Percentiles rank a stretch among this genome's conserved stretches.
Evolutionary conservation across 2,329 filamentous ascomycete genomes (phyloP).

Genomic region (Fonsecaea nubica): DNA sequence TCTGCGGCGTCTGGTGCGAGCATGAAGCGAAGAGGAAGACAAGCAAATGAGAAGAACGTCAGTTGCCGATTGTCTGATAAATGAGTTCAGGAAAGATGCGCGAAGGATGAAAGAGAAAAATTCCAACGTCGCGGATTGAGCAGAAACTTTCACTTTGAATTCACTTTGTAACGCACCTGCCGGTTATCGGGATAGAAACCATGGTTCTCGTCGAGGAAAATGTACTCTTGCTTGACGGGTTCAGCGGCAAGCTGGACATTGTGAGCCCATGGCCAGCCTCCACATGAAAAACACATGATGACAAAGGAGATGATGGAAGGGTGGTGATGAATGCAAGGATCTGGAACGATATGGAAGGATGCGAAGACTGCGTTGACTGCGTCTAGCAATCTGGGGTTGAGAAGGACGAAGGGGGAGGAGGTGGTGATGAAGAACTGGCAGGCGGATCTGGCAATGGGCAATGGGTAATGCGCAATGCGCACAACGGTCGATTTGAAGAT

Average conservation of each 20-base stretch:
- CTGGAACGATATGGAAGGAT: conserved; percentile 9
- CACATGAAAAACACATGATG: conserved; percentile 40
- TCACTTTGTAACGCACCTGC: conserved; percentile 36
- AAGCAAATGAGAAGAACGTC: conserved; percentile 9
- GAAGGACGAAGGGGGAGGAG: conserved; percentile 10
- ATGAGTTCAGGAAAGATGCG: not conserved
- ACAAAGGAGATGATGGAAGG: conserved; percentile 18
- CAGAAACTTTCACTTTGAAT: not conserved
- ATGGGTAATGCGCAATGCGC: no score
- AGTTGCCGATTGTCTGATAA: not conserved
- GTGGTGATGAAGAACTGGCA: conserved; percentile 1
- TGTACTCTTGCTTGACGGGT: conserved; percentile 38
- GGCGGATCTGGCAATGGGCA: not conserved
- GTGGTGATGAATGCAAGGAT: not conserved
- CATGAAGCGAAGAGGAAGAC: conserved; percentile 15
- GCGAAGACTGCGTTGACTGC: not conserved
- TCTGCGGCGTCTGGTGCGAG: not conserved
- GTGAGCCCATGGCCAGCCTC: conserved; percentile 38
- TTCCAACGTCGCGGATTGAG: not conserved
- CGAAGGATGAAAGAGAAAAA: not conserved
- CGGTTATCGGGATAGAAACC: conserved; percentile 38
- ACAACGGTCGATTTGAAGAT: no score
- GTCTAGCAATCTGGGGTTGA: not conserved
- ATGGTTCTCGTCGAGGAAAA: conserved; percentile 37
- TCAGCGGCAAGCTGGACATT: conserved; percentile 34